phyloP scores from a whole-genome alignment of 2,329 filamentous ascomycete genomes.

The Fusarium penzigii region DNA sequence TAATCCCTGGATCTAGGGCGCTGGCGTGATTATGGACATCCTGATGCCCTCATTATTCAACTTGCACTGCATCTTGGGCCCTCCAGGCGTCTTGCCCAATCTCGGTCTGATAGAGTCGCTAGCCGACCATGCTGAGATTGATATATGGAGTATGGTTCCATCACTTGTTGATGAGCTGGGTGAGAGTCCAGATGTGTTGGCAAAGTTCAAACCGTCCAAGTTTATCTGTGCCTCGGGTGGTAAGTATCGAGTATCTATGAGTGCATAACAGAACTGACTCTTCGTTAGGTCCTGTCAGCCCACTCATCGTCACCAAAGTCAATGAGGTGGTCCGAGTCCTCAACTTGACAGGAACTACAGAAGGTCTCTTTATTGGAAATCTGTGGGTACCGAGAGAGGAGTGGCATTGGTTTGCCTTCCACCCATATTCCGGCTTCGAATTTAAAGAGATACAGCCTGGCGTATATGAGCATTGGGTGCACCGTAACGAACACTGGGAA shows the following conservation, averaged over 20 bases:
- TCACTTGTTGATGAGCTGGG: constrained; percentile 37
- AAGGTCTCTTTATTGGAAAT: constrained; percentile 37
- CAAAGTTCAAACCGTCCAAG: constrained; percentile 34
- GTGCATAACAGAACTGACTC: neutral
- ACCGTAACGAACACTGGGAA: constrained; percentile 31
- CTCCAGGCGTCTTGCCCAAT: constrained; percentile 36
- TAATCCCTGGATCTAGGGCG: constrained; percentile 28
- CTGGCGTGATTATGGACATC: constrained; percentile 44
- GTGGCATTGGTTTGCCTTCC: constrained; percentile 37
- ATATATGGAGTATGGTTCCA: constrained; percentile 41
- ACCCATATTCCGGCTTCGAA: constrained; percentile 37
- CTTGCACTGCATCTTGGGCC: constrained; percentile 39
- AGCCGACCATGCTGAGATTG: constrained; percentile 35
- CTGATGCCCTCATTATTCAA: constrained; percentile 38
- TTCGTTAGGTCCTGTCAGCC: constrained; percentile 29
- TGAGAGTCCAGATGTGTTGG: constrained; percentile 32
- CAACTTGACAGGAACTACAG: constrained; percentile 37
- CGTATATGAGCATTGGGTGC: constrained; percentile 35
- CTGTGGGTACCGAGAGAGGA: constrained; percentile 28
- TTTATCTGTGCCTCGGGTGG: constrained; percentile 40
- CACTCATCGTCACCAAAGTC: constrained; percentile 28
- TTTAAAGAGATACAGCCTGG: constrained; percentile 33
- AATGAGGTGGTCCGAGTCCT: constrained; percentile 35
- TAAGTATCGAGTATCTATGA: constrained; percentile 1
- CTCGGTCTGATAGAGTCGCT: constrained; percentile 36